Evolutionary conservation across 2,329 filamentous ascomycete species (phyloP), one percentile per base, ranked within the genome.

Genomic region (Claviceps cyperi): DNA sequence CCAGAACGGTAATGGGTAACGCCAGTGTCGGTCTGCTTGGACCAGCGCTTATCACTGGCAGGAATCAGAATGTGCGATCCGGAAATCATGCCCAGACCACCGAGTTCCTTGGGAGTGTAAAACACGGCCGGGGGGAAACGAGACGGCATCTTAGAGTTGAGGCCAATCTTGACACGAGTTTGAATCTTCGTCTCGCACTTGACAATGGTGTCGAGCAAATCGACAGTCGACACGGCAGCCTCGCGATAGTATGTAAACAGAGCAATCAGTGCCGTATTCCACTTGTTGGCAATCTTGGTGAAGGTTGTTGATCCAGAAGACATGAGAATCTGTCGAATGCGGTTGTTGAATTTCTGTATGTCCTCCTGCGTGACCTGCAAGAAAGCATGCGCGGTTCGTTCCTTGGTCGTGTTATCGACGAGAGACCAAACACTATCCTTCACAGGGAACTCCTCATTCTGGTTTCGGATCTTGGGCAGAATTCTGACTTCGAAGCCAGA

Each of bases 181-280:
- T 98, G 92, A 49, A 98, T 98, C 74, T 98, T 98, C 14, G 94
- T 98, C 69, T 98, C 92, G 59, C 92, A 98, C 70, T 98, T 98
- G 64, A 98, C 92, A 58, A 98, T 98, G 0, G 91, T 96, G 63
- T 98, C 92, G 3, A 98, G 77, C 4, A 98, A 74, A 54, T 88
- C 86, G 53, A 97, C 87, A 0, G 94, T 98, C 1, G 91, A 95
- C 1, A 97, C 91, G 15, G 92, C 92, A 46, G 92, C 92, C 64
- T 98, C 92, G 64, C 92, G 87, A 64, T 98, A 98, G 68, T 98
- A 98, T 0, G 92, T 97, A 70, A 98, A 98, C 24, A 98, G 77
- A 0, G 92, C 90, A 60, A 98, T 98, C 57, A 98, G 69, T 1
- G 88, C 92, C 0, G 92, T 98, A 68, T 98, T 98, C 92, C 94